phyloP scores from a whole-genome alignment of 2,329 filamentous ascomycete genomes.

The Colletotrichum destructivum region DNA sequence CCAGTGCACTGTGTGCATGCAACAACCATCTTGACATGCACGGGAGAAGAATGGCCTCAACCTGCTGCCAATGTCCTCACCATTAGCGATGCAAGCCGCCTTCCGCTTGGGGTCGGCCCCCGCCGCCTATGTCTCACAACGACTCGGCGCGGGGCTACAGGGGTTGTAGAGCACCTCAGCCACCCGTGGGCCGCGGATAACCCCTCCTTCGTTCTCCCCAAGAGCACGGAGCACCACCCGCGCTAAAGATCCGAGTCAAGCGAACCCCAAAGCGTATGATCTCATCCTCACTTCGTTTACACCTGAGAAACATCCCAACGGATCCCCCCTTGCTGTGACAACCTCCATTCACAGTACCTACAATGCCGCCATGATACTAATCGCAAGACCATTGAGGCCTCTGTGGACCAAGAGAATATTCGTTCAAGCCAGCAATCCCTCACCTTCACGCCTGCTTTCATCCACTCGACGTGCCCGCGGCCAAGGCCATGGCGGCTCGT shows the following conservation, averaged over 20 bases:
- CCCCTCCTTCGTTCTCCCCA: constrained; percentile 1
- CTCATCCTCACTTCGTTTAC: constrained; percentile 27
- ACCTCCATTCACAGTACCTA: constrained; percentile 6
- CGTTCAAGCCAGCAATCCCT: constrained; percentile 23
- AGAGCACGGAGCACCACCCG: constrained; percentile 22
- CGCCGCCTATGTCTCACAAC: constrained; percentile 24
- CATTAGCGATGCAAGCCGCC: background rate
- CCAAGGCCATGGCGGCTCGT: constrained; percentile 16
- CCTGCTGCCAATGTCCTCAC: background rate
- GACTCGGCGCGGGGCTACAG: constrained; percentile 22
- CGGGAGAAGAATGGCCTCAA: background rate
- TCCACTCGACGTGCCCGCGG: constrained; percentile 45
- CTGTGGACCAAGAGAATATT: constrained; percentile 44
- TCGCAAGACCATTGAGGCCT: constrained; percentile 57
- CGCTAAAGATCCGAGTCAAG: constrained; percentile 32
- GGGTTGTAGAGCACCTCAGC: background rate
- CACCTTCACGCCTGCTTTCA: constrained; percentile 20
- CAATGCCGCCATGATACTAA: constrained; percentile 65
- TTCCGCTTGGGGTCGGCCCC: constrained; percentile 32
- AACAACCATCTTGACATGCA: background rate
- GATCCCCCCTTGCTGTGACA: constrained; percentile 21
- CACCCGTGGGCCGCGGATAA: background rate
- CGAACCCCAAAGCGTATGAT: constrained; percentile 24
- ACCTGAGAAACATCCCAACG: background rate
- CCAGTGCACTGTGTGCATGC: background rate